Percentiles rank a stretch among this genome's conserved stretches.
Evolutionary conservation across 495 filamentous ascomycete genomes (phyloP).

Genomic region (Staphylotrichum tortipilum): DNA sequence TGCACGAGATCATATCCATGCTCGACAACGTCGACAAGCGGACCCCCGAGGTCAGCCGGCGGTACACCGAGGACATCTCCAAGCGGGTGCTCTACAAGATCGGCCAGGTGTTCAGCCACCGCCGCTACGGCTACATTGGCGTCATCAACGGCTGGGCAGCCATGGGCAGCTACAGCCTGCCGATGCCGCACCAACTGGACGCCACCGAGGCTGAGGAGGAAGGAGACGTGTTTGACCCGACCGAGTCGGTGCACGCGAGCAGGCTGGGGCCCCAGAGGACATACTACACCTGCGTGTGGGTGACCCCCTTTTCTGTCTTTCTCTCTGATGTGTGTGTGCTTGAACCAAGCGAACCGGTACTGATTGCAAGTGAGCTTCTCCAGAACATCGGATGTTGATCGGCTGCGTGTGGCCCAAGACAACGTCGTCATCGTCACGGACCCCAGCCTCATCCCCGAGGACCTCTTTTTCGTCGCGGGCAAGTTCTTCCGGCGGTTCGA

Average conservation of each 20-base stretch:
- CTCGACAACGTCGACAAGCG: conserved; percentile 54
- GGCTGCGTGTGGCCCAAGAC: conserved; percentile 74
- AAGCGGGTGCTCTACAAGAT: conserved; percentile 56
- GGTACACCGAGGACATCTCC: conserved; percentile 33
- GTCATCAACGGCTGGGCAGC: conserved; percentile 83
- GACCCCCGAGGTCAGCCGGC: conserved; percentile 45
- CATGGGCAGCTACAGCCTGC: conserved; percentile 23
- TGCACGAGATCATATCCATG: conserved; percentile 44
- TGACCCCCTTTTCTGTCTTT: conserved; percentile 19
- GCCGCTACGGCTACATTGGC: conserved; percentile 67
- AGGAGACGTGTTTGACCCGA: conserved; percentile 49
- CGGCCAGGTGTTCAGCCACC: conserved; percentile 78
- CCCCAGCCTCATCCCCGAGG: conserved; percentile 32
- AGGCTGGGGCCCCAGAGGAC: conserved; percentile 47
- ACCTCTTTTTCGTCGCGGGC: conserved; percentile 63
- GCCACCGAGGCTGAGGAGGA: conserved; percentile 37
- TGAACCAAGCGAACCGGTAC: neutral
- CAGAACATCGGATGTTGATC: conserved; percentile 34
- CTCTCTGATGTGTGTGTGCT: conserved; percentile 2
- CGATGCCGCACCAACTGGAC: conserved; percentile 27
- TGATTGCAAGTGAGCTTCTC: neutral
- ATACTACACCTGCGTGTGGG: conserved; percentile 80
- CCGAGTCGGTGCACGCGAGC: conserved; percentile 31
- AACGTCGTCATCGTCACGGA: conserved; percentile 62
- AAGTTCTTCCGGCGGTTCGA: conserved; percentile 89